Evolutionary conservation across 75 land plant species (phyloP), one percentile per base, ranked within the genome.

Genomic region (Isoetes taiwanensis): DNA sequence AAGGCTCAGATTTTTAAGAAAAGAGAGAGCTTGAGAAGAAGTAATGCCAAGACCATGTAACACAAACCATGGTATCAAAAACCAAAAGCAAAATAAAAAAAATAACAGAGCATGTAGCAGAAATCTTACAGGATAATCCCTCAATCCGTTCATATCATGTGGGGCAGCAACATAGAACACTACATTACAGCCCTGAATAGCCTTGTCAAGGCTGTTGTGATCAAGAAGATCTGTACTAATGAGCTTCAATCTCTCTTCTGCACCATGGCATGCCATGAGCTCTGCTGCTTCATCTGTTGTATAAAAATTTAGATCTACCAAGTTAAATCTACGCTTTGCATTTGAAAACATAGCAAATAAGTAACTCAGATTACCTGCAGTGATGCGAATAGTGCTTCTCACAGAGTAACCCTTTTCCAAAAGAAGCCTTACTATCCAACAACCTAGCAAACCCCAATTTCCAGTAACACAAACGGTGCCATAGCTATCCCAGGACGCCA

Each of bases 341-440:
- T n/a, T n/a, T n/a, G n/a, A n/a, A n/a, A n/a, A n/a, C n/a, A n/a
- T n/a, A n/a, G n/a, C n/a, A n/a, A n/a, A n/a, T n/a, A n/a, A n/a
- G n/a, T n/a, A n/a, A n/a, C n/a, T n/a, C n/a, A n/a, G n/a, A n/a
- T n/a, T n/a, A n/a, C n/a, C n/a, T n/a, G n/a, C 40, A 32, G 43
- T 69, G 32, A 65, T 39, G 29, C 82, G 85, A 41, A 77, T 64
- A 10, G 80, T 58, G 61, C 80, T 77, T 17, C 57, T 71, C 37
- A 81, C 80, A 40, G 63, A 54, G 69, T 77, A 81, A 14, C 80
- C 78, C 17, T 75, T 77, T 17, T 68, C 55, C 35, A 81, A 78
- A 14, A 81, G 72, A 19, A 68, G 54, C 67, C 74, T 77, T n/a
- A 81, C 75, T 1, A 81, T 62, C 85, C 85, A 81, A 1, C 80